phyloP scores from a whole-genome alignment of 2,329 filamentous ascomycete genomes.

The Dactylonectria estremocensis region DNA sequence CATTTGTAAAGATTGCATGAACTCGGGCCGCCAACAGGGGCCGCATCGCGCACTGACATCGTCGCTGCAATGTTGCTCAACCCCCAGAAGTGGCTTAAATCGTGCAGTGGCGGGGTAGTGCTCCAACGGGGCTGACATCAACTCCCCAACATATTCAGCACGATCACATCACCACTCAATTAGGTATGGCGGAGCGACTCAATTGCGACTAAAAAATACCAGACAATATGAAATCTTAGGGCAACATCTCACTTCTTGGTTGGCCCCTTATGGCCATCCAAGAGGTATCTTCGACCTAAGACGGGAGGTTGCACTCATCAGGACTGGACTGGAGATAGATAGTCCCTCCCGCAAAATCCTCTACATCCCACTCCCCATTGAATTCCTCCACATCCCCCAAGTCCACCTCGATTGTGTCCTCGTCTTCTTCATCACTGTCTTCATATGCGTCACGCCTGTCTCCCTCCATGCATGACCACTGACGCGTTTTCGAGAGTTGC shows the following conservation, averaged over 20 bases:
- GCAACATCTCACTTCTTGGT: constrained; percentile 1
- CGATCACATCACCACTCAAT: background rate
- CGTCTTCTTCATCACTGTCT: constrained; percentile 5
- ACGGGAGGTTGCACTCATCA: background rate
- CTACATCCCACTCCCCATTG: background rate
- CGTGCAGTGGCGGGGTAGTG: no score
- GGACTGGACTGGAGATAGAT: background rate
- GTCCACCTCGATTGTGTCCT: constrained; percentile 8
- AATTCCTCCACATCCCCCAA: constrained; percentile 1
- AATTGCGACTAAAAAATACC: constrained; percentile 3
- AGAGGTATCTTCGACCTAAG: background rate
- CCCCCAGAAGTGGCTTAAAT: no score
- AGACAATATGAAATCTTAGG: constrained; percentile 1
- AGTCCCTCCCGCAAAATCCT: background rate
- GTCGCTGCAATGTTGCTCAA: no score
- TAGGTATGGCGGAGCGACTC: background rate
- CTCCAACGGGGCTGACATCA: background rate
- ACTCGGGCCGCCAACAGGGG: no score
- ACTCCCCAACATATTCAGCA: background rate
- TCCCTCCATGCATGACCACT: constrained; percentile 12
- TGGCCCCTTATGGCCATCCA: background rate
- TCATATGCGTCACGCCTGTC: background rate
- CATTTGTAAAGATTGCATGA: no score
- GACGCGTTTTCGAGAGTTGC: background rate
- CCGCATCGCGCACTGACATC: no score